Base-by-base conservation (phyloP, 345 rosid genomes). In the Brassica incana region DNA sequence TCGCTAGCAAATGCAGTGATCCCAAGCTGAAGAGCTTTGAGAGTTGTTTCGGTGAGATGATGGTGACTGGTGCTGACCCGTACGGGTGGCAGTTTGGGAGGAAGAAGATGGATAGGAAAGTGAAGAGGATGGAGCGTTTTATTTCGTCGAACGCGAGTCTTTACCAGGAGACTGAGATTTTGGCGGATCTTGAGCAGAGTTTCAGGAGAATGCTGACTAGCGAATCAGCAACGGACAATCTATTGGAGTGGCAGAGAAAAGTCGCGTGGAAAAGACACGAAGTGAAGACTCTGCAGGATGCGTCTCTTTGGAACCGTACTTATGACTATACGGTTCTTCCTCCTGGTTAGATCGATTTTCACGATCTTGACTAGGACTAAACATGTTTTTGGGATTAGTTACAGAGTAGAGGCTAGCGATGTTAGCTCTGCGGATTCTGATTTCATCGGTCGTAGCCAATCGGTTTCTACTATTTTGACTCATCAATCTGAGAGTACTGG, bases 81-180 rank as follows among this genome's bases (percentile, higher is more conserved):
- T 87, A 80, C 75, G 82, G 87, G 1, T 95, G 99, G 99, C 87
- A 77, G 71, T 90, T 89, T 81, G 67, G 88, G 3, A 76, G 83
- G 81, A 91, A 85, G 87, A 93, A 93, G 77, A 95, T 95, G 99
- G 98, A 90, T 65, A 84, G 77, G 52, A 93, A 93, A 79, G 90
- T 82, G 8, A 93, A 88, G 86, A 93, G 90, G 86, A 93, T 95
- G 94, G 94, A 93, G 73, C 90, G 85, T 23, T 93, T 87, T 48
- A 85, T 95, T 70, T 88, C 89, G 0, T 83, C 87, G 8, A 95
- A 95, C 73, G 92, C 90, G 6, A 86, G 82, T 69, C 80, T 95
- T 68, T 91, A 91, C 66, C 99, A 93, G 77, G 99, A 91, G 88
- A 93, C 91, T 89, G 99, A 95, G 86, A 78, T 88, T 79, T 87